These are phyloP conservation scores for Colletotrichum graminicola DNA, from an alignment of 2,329 filamentous ascomycete genomes.

Conservation along the genomic window DNA sequence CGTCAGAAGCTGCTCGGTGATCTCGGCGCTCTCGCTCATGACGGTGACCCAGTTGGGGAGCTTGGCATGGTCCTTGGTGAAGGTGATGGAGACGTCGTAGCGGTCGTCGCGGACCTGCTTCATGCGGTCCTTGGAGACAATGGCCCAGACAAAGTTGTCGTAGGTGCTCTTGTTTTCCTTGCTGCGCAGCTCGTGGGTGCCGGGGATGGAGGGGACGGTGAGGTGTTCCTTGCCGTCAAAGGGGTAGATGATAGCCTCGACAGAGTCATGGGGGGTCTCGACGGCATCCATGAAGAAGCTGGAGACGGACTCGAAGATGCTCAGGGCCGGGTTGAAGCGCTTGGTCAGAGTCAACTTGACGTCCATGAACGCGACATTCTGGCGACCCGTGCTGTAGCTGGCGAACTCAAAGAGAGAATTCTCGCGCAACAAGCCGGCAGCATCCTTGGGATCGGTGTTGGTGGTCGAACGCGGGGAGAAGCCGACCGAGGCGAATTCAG, in stretches of 20 bases:
- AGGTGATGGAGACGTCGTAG: constrained; percentile 93
- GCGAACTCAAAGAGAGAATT: constrained; percentile 88
- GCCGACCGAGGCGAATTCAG: constrained; percentile 90
- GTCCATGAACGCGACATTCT: constrained; percentile 93
- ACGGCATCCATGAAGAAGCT: constrained; percentile 86
- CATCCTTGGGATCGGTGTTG: constrained; percentile 57
- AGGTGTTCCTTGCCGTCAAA: constrained; percentile 93
- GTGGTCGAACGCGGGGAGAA: constrained; percentile 72
- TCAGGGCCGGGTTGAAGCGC: constrained; percentile 83
- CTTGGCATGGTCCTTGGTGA: constrained; percentile 92
- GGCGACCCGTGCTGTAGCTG: constrained; percentile 89
- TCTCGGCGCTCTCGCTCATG: constrained; percentile 97
- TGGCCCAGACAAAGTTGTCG: constrained; percentile 93
- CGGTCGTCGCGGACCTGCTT: constrained; percentile 89
- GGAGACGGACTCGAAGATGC: constrained; percentile 72
- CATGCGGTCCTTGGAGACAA: constrained; percentile 97
- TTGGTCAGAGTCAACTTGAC: constrained; percentile 85
- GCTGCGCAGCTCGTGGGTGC: constrained; percentile 67
- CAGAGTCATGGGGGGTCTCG: constrained; percentile 74
- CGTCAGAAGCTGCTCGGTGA: constrained; percentile 88
- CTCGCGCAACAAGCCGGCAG: constrained; percentile 76
- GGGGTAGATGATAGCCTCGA: constrained; percentile 84
- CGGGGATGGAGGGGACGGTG: constrained; percentile 76
- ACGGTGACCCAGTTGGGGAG: constrained; percentile 90
- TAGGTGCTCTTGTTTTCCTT: constrained; percentile 76